A percentile compares a stretch with the other conserved stretches of the same genome.
Conservation (phyloP, 345 rosid genomes). For the Dimocarpus longan region DNA sequence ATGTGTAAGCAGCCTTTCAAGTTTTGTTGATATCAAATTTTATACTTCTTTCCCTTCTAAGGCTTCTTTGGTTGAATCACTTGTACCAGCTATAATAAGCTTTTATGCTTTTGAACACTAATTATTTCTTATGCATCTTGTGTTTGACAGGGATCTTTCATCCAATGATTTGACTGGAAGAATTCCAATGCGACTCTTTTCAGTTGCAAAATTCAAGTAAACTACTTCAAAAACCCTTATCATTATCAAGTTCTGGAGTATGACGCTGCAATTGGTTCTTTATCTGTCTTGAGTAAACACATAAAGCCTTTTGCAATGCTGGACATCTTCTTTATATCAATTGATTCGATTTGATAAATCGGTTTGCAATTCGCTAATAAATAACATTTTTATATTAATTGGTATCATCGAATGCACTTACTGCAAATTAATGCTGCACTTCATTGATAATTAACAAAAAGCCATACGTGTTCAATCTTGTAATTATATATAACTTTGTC, state of each 20-base stretch:
- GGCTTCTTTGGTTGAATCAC: not conserved
- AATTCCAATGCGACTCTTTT: conserved; percentile 62
- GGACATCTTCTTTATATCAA: not conserved
- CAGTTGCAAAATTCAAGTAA: conserved; percentile 75
- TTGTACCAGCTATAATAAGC: not conserved
- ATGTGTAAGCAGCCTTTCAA: conserved; percentile 51
- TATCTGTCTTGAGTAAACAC: not conserved
- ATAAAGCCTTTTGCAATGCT: not conserved
- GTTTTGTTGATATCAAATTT: not conserved
- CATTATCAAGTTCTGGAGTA: not conserved
- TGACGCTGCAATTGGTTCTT: not conserved
- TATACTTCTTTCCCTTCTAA: not conserved
- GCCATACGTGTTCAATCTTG: not conserved
- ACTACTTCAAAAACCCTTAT: conserved; percentile 7
- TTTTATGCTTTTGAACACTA: conserved; percentile 1
- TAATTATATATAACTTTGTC: not conserved
- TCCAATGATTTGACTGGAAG: conserved; percentile 64
- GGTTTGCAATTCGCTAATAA: not conserved
- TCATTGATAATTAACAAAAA: not conserved
- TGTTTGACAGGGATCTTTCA: conserved; percentile 72
- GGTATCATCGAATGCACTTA: not conserved
- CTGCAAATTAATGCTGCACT: not conserved
- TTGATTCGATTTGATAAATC: not conserved
- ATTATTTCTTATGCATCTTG: conserved; percentile 7
- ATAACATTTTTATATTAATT: not conserved